Evolutionary conservation across 192 early-diverging fungal species (phyloP).

Genomic region (Phycomyces blakesleeanus): DNA sequence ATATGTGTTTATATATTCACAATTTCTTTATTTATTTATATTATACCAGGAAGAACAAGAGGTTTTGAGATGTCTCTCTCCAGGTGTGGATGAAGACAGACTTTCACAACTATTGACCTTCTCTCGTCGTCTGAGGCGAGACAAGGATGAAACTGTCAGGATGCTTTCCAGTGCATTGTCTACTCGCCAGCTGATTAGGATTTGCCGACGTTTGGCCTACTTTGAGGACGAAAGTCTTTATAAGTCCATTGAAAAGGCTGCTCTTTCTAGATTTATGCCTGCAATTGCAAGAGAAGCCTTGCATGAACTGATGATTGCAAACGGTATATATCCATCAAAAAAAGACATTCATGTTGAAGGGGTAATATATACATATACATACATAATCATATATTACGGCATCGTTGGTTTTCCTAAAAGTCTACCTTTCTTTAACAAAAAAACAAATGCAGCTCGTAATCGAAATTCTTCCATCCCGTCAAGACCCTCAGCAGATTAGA

Average conservation of each 20-base stretch:
- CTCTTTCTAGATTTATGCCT: conserved; percentile 73
- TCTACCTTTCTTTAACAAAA: too few relatives aligned
- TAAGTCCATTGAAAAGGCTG: conserved; percentile 58
- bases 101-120: conserved; percentile 47
- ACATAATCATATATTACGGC: too few relatives aligned
- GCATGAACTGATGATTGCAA: conserved; percentile 53
- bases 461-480: conserved; percentile 46
- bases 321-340: conserved; percentile 46
- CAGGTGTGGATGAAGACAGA: conserved; percentile 44
- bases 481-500: conserved; percentile 43
- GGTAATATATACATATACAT: too few relatives aligned
- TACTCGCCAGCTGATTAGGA: conserved; percentile 71
- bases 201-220: conserved; percentile 58
- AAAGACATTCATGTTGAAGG: conserved; percentile 30
- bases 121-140: conserved; percentile 55
- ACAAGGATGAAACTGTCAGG: conserved; percentile 56
- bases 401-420: too few relatives aligned
- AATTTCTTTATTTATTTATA: background rate
- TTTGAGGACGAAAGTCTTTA: conserved; percentile 64
- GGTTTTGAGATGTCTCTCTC: conserved; percentile 47
- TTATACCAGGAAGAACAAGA: conserved; percentile 45
- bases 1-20: too few relatives aligned
- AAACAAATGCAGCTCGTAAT: conserved; percentile 38
- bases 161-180: conserved; percentile 58
- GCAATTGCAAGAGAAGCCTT: conserved; percentile 58